phyloP scores from a whole-genome alignment of 257 asterid genomes.

The Plantago ovata region DNA sequence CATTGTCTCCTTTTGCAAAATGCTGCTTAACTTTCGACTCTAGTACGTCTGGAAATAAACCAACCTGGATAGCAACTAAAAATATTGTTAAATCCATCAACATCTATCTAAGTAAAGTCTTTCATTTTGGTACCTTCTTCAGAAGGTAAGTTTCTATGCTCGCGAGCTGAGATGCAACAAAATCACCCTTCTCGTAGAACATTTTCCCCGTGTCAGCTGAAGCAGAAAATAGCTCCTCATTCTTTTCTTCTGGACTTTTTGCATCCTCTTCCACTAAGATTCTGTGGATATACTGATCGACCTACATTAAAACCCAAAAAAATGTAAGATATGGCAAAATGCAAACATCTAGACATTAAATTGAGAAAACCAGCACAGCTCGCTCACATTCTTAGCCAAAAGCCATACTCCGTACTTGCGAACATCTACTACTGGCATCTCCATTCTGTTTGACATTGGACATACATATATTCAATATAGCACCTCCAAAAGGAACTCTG shows the following conservation, averaged over 20 bases:
- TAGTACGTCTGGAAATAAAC: conserved; percentile 83
- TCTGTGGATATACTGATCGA: conserved; percentile 84
- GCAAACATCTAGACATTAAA: background rate
- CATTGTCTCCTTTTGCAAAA: conserved; percentile 84
- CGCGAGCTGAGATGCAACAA: conserved; percentile 63
- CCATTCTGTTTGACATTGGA: conserved; percentile 63
- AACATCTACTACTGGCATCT: conserved; percentile 94
- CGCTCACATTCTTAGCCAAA: conserved; percentile 80
- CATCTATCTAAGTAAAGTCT: background rate
- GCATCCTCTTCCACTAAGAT: conserved; percentile 86
- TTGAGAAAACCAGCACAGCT: conserved; percentile 14
- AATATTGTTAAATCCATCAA: conserved; percentile 18
- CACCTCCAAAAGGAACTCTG: conserved; percentile 8
- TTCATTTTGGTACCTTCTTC: conserved; percentile 52
- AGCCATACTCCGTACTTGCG: conserved; percentile 84
- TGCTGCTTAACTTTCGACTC: conserved; percentile 76
- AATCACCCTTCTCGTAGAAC: conserved; percentile 75
- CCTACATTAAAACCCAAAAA: conserved; percentile 47
- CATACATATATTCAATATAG: conserved; percentile 22
- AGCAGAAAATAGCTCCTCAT: conserved; percentile 52
- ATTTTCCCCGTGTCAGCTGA: conserved; percentile 46
- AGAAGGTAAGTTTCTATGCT: conserved; percentile 59
- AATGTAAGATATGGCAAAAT: conserved; percentile 13
- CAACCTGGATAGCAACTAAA: conserved; percentile 49
- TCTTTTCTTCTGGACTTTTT: conserved; percentile 42